Evolutionary conservation across 352 stramenopile species (phyloP), one percentile per base, ranked within the genome.

Genomic region (Thraustochytrium striatum): DNA sequence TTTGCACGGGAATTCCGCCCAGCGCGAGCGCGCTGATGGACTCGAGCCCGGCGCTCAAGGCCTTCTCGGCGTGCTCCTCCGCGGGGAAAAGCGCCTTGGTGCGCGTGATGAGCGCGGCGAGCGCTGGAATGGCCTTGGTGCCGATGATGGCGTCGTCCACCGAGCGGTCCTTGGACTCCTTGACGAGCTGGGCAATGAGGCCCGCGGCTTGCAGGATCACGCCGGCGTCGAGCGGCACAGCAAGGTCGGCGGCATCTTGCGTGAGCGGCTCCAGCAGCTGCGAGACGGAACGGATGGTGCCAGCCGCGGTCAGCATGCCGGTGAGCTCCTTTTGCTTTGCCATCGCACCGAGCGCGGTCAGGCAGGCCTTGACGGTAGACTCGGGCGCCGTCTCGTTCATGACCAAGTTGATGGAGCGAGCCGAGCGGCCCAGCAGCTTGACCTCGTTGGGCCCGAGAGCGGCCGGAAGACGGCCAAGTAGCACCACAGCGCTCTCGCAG

Each of bases 71-170:
- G 2, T 75, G 65, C 52, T 75, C 65, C 30, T 75, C 19, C 32
- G 65, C 65, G 30, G 44, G 65, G 36, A 75, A 75, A 2, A 75
- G 30, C 35, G 25, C 39, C 43, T 38, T 5, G 11, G 41, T 68
- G 8, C 39, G 65, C 43, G 65, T 75, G 19, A 75, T 3, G 19
- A 75, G 65, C 0, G 65, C 35, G 5, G 65, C 65, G 21, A 75
- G 50, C 16, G 65, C 65, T 3, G 65, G 65, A 72, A 75, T 75
- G 19, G 65, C 65, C 65, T 75, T 75, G 44, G 65, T 75, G 5
- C 65, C 65, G 36, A 75, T 68, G 44, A 75, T 61, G 39, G 65
- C 65, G 30, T 75, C 65, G 30, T 75, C 65, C 1, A 75, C 52
- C n/a, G 30, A 16, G 21, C 65, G 65, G 3, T 70, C 65, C 3